phyloP scores from a whole-genome alignment of 2,329 filamentous ascomycete genomes.

The Monosporascus sp. region DNA sequence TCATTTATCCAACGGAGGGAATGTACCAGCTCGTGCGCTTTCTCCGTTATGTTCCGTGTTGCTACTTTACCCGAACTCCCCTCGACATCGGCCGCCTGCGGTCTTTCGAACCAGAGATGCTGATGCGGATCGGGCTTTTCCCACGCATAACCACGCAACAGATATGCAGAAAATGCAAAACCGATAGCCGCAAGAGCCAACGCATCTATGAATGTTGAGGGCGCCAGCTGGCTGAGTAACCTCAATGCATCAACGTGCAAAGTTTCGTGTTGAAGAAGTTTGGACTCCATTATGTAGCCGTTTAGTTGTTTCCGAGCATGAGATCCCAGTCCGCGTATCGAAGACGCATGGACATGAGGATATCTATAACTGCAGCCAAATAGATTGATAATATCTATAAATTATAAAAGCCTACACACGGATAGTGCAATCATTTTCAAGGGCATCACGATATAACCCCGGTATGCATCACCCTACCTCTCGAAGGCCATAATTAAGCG shows the following conservation, averaged over 20 bases:
- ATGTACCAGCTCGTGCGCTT: constrained; percentile 28
- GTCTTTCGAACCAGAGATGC: constrained; percentile 8
- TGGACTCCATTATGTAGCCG: not conserved
- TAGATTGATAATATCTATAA: not conserved
- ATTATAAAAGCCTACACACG: too few relatives aligned
- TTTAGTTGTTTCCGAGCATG: not conserved
- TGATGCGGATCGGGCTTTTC: constrained; percentile 7
- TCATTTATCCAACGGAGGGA: not conserved
- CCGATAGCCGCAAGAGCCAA: constrained; percentile 5
- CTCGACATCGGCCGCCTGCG: constrained; percentile 3
- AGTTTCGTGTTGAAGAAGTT: not conserved
- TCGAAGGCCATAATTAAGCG: too few relatives aligned
- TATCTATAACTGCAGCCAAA: not conserved
- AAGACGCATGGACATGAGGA: not conserved
- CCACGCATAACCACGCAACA: constrained; percentile 5
- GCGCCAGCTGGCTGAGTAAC: not conserved
- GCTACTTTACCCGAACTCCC: not conserved
- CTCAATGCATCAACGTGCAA: not conserved
- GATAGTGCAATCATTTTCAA: too few relatives aligned
- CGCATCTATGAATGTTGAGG: constrained; percentile 2
- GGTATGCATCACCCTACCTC: too few relatives aligned
- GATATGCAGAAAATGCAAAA: constrained; percentile 29
- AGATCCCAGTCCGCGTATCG: not conserved
- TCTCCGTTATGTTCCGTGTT: constrained; percentile 10
- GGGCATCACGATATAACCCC: too few relatives aligned